Evolutionary conservation across 208 protist genomes (phyloP).

Genomic region (Tritrichomonas foetus): DNA sequence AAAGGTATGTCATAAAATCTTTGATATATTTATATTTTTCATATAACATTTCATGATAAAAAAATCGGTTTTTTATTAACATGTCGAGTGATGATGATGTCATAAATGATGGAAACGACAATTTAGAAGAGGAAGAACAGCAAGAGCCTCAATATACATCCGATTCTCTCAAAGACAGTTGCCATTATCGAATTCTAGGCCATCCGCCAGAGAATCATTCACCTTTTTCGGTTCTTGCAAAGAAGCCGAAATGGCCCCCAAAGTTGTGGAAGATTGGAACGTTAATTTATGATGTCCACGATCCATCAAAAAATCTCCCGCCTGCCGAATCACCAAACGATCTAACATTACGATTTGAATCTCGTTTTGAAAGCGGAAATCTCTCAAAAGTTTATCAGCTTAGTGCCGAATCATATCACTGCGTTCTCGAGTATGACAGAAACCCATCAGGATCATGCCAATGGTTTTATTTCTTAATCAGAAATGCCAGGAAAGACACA

Average conservation of each 20-base stretch:
- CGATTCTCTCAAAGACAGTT: not conserved
- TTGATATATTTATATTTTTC: no score
- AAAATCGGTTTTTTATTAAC: no score
- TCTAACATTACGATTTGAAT: not conserved
- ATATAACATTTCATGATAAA: no score
- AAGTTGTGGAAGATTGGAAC: not conserved
- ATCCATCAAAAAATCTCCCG: not conserved
- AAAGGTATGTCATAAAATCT: no score
- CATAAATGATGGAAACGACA: not conserved
- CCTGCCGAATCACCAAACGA: not conserved
- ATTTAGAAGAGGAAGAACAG: not conserved
- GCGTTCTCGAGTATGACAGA: not conserved
- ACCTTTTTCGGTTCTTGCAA: not conserved
- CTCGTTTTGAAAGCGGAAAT: conserved; percentile 10
- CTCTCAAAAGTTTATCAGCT: conserved; percentile 29
- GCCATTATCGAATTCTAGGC: not conserved
- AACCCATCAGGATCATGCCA: not conserved
- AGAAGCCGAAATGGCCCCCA: not conserved
- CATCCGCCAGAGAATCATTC: not conserved
- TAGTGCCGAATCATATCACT: not conserved
- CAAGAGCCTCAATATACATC: not conserved
- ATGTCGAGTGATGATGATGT: conserved; percentile 12
- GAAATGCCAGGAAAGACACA: not conserved
- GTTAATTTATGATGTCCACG: not conserved
- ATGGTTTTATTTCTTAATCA: conserved; percentile 33